Conservation (phyloP, 1,139 yeast genomes). For the Saccharomyces hybrid region DNA sequence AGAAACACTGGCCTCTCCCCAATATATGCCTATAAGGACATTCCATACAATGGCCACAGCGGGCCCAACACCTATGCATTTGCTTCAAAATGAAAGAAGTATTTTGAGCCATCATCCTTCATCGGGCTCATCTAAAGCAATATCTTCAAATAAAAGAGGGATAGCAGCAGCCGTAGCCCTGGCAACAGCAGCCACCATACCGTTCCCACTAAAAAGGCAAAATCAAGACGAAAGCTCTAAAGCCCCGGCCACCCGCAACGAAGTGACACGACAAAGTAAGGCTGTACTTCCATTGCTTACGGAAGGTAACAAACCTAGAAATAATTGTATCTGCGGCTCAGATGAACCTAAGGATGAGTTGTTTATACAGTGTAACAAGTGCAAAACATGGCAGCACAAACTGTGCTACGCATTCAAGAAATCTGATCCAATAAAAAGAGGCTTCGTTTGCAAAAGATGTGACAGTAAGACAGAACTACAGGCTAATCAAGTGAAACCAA, state of each 20-base stretch:
- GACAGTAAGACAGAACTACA: constrained; percentile 48
- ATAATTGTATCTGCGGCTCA: constrained; percentile 73
- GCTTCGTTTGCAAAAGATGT: constrained; percentile 74
- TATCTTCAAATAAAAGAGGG: constrained; percentile 1
- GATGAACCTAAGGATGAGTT: constrained; percentile 69
- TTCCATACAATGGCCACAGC: neutral
- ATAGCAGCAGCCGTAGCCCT: constrained; percentile 27
- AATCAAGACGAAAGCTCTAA: constrained; percentile 3
- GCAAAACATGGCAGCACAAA: constrained; percentile 93
- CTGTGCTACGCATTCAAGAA: constrained; percentile 72
- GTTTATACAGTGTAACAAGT: constrained; percentile 84
- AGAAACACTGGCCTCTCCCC: neutral
- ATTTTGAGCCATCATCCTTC: neutral
- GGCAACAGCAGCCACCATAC: constrained; percentile 25
- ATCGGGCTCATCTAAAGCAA: neutral
- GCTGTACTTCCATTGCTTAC: constrained; percentile 65
- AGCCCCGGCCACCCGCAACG: constrained; percentile 1
- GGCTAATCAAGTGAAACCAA: constrained; percentile 43
- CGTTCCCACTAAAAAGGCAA: constrained; percentile 18
- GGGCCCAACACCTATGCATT: neutral
- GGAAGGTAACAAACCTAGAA: constrained; percentile 42
- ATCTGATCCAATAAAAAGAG: constrained; percentile 73
- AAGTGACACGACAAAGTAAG: constrained; percentile 31
- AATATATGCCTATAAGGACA: neutral
- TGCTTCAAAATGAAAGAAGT: neutral